Conservation (phyloP, 2,329 filamentous ascomycete genomes). For the Fusarium protoensiforme region DNA sequence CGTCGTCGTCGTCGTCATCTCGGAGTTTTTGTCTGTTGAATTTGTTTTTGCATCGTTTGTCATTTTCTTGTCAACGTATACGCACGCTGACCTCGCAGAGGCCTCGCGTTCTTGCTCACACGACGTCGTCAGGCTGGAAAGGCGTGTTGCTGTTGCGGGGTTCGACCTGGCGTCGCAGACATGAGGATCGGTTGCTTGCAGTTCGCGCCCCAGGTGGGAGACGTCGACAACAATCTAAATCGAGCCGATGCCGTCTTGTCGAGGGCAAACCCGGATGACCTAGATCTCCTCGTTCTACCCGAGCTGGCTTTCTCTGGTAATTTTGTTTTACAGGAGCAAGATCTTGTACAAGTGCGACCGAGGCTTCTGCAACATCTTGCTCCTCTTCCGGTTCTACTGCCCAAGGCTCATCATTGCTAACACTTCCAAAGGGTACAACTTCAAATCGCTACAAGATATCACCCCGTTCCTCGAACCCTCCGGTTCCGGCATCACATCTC, state of each 20-base stretch:
- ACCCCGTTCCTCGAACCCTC: conserved; percentile 75
- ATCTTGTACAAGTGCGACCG: no score
- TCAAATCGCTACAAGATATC: conserved; percentile 75
- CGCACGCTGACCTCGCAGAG: background rate
- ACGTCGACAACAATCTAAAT: conserved; percentile 72
- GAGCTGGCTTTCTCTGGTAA: conserved; percentile 81
- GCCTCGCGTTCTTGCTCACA: background rate
- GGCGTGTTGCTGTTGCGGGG: conserved; percentile 14
- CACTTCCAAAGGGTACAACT: conserved; percentile 77
- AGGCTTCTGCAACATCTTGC: no score
- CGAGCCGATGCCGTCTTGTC: conserved; percentile 61
- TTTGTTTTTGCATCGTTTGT: background rate
- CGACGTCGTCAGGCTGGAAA: background rate
- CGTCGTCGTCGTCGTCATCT: background rate
- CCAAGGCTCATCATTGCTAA: background rate
- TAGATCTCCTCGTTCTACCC: conserved; percentile 79
- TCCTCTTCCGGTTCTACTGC: background rate
- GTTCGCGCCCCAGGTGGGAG: conserved; percentile 77
- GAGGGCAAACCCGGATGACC: conserved; percentile 58
- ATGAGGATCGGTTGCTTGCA: conserved; percentile 79
- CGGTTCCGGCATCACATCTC: conserved; percentile 72
- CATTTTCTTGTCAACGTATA: background rate
- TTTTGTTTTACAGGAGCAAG: no score
- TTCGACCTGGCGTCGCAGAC: conserved; percentile 24
- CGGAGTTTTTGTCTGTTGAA: background rate